phyloP scores from a whole-genome alignment of 2,329 filamentous ascomycete species.

The Colletotrichum sp. region DNA sequence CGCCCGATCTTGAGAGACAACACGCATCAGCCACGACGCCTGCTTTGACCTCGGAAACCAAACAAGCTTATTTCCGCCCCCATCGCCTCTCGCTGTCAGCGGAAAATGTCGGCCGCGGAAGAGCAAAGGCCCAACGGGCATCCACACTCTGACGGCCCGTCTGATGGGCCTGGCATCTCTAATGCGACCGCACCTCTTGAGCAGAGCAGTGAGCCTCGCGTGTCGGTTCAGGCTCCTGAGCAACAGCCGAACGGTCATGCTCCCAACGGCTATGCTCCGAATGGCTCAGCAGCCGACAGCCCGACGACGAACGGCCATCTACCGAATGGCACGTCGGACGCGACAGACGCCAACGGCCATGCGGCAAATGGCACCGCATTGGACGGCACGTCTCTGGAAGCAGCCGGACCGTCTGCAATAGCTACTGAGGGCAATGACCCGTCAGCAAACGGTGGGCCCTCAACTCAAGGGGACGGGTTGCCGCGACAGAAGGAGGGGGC shows the following conservation, averaged over 20 bases:
- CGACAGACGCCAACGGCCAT: neutral
- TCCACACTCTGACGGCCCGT: neutral
- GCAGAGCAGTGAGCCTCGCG: neutral
- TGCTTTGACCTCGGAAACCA: neutral
- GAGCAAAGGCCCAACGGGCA: conserved; percentile 17
- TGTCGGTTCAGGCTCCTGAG: neutral
- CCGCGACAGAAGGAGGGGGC: neutral
- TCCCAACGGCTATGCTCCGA: neutral
- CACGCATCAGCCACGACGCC: neutral
- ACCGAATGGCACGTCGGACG: neutral
- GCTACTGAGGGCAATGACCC: neutral
- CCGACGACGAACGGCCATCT: neutral
- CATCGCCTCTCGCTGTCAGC: neutral
- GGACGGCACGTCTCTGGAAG: neutral
- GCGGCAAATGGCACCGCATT: neutral
- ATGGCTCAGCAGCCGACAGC: neutral
- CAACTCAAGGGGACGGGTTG: conserved; percentile 1
- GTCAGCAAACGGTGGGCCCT: conserved; percentile 18
- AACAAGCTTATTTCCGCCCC: neutral
- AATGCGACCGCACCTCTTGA: neutral
- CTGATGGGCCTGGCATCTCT: neutral
- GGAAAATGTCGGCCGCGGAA: conserved; percentile 4
- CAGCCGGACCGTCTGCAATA: neutral
- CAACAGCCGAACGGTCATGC: neutral
- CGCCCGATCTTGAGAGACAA: neutral